Conservation (phyloP, 352 stramenopile genomes). For the Blastocystis sp. region DNA sequence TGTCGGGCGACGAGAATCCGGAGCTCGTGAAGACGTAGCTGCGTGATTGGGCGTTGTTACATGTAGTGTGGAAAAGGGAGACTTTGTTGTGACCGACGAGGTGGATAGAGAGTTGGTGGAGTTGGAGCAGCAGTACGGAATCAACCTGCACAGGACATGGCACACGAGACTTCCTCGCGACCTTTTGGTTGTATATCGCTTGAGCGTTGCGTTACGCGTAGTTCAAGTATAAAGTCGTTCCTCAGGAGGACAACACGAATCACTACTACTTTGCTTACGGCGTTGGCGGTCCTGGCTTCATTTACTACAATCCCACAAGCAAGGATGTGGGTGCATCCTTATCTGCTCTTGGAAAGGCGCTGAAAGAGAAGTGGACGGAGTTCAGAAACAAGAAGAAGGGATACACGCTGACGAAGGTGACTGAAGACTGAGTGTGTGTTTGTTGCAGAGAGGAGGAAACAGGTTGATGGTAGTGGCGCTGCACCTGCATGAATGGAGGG, state of each 20-base stretch:
- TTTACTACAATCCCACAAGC: too few relatives aligned
- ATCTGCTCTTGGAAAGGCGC: not conserved
- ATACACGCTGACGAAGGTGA: slow-evolving; percentile 26
- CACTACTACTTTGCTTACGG: too few relatives aligned
- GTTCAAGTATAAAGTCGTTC: too few relatives aligned
- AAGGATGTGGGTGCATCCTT: not conserved
- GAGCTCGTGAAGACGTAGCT: not conserved
- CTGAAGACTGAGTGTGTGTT: slow-evolving; percentile 3
- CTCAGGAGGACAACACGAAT: too few relatives aligned
- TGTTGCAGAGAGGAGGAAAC: not conserved
- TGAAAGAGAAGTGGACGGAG: slow-evolving; percentile 34
- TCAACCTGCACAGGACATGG: slow-evolving; percentile 20
- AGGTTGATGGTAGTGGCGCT: not conserved
- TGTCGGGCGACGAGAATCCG: slow-evolving; percentile 19
- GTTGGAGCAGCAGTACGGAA: not conserved
- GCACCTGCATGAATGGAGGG: not conserved
- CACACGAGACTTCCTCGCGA: slow-evolving; percentile 9
- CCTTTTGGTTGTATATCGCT: slow-evolving; percentile 1
- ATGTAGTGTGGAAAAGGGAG: not conserved
- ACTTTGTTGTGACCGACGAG: not conserved
- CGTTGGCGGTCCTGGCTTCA: too few relatives aligned
- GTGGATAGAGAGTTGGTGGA: not conserved
- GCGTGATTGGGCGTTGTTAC: not conserved
- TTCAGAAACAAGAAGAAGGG: slow-evolving; percentile 3
- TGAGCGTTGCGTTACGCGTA: too few relatives aligned